Percentiles rank a stretch among this genome's conserved stretches.
phyloP scores from a whole-genome alignment of 1,284 basidiomycete species.

The Cutaneotrichosporon sp. region DNA sequence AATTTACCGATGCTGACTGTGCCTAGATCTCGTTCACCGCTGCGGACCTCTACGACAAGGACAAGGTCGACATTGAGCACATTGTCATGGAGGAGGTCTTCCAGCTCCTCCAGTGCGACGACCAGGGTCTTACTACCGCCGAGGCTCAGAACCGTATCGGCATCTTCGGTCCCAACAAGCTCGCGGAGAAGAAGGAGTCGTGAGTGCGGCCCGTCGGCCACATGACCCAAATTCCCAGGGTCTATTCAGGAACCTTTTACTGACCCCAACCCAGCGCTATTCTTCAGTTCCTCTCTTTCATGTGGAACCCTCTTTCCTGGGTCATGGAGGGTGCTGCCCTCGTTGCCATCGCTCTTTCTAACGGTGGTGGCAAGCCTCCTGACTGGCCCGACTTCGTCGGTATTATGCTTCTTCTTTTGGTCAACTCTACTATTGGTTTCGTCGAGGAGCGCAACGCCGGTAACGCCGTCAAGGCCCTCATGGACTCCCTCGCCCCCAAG shows the following conservation, averaged over 20 bases:
- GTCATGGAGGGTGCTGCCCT: conserved; percentile 98
- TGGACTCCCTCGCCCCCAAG: conserved; percentile 98
- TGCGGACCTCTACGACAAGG: conserved; percentile 83
- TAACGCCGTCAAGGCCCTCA: conserved; percentile 97
- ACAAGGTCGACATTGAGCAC: conserved; percentile 97
- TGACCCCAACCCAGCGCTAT: conserved; percentile 32
- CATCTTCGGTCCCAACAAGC: conserved; percentile 94
- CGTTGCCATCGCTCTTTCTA: conserved; percentile 93
- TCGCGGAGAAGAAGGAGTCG: conserved; percentile 85
- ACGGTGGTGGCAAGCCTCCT: conserved; percentile 75
- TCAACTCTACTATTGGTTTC: conserved; percentile 97
- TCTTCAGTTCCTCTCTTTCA: conserved; percentile 84
- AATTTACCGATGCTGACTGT: not conserved
- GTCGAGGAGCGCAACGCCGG: conserved; percentile 95
- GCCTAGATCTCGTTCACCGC: conserved; percentile 45
- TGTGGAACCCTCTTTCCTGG: conserved; percentile 99
- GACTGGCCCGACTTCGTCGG: conserved; percentile 98
- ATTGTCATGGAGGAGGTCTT: conserved; percentile 96
- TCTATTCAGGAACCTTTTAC: not conserved
- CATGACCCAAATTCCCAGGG: no score
- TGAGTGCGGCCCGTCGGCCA: conserved; percentile 18
- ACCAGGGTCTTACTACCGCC: conserved; percentile 67
- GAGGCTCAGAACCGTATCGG: conserved; percentile 83
- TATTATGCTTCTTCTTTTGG: conserved; percentile 83
- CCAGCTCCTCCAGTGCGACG: conserved; percentile 80